Conservation (phyloP, 805 yeast species). For the Wickerhamomyces canadensis region DNA sequence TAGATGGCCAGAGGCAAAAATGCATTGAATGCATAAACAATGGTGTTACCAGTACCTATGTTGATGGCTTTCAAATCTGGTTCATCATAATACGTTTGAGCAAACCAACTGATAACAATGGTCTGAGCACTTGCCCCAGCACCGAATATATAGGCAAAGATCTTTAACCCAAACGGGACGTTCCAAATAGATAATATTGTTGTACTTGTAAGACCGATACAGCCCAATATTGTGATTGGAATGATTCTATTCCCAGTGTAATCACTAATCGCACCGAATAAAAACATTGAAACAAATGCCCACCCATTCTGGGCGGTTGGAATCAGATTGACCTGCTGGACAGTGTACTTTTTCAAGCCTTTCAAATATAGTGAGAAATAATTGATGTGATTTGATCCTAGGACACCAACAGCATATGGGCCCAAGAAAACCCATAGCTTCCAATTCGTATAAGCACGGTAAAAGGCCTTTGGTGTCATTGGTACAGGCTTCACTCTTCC, state of each 20-base stretch:
- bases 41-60: conserved; percentile 4
- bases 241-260: conserved; percentile 2
- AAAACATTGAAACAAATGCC: background rate
- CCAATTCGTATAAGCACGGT: conserved; percentile 51
- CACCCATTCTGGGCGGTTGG: conserved; percentile 6
- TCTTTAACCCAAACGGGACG: conserved; percentile 2
- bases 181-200: conserved; percentile 3
- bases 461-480: conserved; percentile 52
- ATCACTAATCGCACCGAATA: conserved; percentile 3
- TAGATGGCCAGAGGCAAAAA: conserved; percentile 5
- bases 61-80: conserved; percentile 5
- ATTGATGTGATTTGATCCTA: background rate
- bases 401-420: conserved; percentile 1
- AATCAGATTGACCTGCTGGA: conserved; percentile 1
- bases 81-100: conserved; percentile 5
- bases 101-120: conserved; percentile 3
- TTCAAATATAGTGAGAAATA: conserved; percentile 4
- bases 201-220: conserved; percentile 1
- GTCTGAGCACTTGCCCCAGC: conserved; percentile 4
- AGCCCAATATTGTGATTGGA: background rate
- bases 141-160: conserved; percentile 4
- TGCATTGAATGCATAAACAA: conserved; percentile 4
- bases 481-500: conserved; percentile 41
- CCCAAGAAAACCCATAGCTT: conserved; percentile 27
- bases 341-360: background rate